Base-by-base conservation (phyloP, 148 eudicot genomes). In the Fagopyrum tataricum region DNA sequence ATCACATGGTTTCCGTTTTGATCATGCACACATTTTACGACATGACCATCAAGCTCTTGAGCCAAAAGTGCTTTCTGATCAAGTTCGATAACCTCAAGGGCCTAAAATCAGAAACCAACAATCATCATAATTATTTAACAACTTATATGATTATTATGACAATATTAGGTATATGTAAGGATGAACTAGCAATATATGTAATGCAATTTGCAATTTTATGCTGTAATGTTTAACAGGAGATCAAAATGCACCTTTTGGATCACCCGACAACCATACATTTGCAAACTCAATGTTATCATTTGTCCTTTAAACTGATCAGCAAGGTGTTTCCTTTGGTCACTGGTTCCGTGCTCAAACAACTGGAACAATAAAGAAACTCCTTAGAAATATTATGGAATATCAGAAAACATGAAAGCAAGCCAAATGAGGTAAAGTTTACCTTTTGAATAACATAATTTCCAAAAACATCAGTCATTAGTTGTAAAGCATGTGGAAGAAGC, bases 1-100 rank as follows among this genome's bases (percentile, higher is more conserved):
- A 93, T 85, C 12, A 93, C 98, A 78, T 93, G 98, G 73, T 93
- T 93, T 73, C 96, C 98, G 75, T 93, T 93, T 75, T 93, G 98
- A 85, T 93, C 98, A 68, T 85, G 90, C 15, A 93, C 94, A 70
- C 98, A 93, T 81, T 83, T 85, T 72, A 85, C 77, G 49, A 93
- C 92, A 79, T 90, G 86, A 47, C 96, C 94, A 73, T 93, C 91
- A 49, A 93, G 93, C 82, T 93, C 98, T 55, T 72, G 82, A 59
- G 86, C 89, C 74, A 93, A 89, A 80, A 77, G 72, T 41, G 72
- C 81, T 79, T 87, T 93, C 85, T 93, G 98, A 58, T 91, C 94
- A 73, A 86, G 82, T 76, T 90, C 92, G 73, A 93, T 86, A 69
- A 90, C 94, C 73, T 93, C 98, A n/a, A 93, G 85, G 48, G 98